Evolutionary conservation across 441 rosid genomes (phyloP).

Genomic region (Arabidopsis lyrata): DNA sequence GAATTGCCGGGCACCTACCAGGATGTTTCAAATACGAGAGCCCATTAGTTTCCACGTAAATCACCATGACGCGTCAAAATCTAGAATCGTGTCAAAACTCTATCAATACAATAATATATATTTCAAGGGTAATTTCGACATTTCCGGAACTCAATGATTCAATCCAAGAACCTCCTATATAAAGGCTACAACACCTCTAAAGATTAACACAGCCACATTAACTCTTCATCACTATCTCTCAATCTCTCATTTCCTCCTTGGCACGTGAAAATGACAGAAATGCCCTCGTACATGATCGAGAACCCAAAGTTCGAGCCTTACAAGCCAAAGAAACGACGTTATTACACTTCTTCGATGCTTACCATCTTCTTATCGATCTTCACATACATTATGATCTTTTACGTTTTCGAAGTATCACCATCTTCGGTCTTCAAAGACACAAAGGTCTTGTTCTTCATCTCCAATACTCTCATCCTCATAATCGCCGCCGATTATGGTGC

Average conservation of each 20-base stretch:
- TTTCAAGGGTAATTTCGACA: constrained; percentile 17
- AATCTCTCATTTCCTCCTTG: constrained; percentile 9
- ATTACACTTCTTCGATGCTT: constrained; percentile 26
- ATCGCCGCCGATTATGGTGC: constrained; percentile 59
- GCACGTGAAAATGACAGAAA: constrained; percentile 33
- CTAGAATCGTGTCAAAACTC: constrained; percentile 32
- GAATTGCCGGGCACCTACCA: constrained; percentile 36
- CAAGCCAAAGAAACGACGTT: constrained; percentile 33
- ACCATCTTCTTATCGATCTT: constrained; percentile 19
- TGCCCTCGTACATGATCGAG: constrained; percentile 27
- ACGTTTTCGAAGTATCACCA: constrained; percentile 55
- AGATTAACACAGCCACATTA: constrained; percentile 3
- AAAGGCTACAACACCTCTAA: constrained; percentile 14
- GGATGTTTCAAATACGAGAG: constrained; percentile 34
- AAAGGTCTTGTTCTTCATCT: constrained; percentile 65
- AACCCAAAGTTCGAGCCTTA: constrained; percentile 29
- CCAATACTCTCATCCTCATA: constrained; percentile 65
- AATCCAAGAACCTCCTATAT: constrained; percentile 21
- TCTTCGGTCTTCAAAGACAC: constrained; percentile 50
- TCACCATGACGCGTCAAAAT: constrained; percentile 37
- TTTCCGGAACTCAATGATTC: constrained; percentile 21
- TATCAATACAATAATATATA: background rate
- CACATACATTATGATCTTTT: constrained; percentile 49
- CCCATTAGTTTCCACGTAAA: constrained; percentile 37
- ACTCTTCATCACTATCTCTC: constrained; percentile 2